phyloP scores from a whole-genome alignment of 2,329 filamentous ascomycete species.

The Corniculantispora saksenae region DNA sequence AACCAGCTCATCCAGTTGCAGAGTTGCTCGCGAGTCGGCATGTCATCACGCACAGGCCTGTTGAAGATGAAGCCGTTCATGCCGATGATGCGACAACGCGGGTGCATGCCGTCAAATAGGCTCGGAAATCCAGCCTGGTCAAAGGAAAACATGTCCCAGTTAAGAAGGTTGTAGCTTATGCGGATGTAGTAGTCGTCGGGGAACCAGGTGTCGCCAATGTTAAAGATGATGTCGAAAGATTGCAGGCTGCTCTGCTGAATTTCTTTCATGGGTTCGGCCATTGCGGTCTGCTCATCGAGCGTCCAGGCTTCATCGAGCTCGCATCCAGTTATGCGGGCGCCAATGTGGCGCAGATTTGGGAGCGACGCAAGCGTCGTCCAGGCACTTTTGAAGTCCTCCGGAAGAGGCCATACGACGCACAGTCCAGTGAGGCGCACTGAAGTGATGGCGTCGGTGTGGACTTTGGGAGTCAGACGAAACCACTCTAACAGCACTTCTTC shows the following conservation, averaged over 20 bases:
- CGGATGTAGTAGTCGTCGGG: not conserved
- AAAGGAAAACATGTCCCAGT: not conserved
- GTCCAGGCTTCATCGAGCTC: not conserved
- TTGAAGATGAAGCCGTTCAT: constrained; percentile 3
- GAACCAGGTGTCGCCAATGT: not conserved
- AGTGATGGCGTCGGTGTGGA: not conserved
- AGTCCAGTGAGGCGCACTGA: not conserved
- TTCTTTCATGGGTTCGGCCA: not conserved
- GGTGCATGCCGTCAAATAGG: not conserved
- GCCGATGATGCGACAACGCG: not conserved
- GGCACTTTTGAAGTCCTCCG: not conserved
- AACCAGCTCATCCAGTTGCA: not conserved
- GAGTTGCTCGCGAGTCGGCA: not conserved
- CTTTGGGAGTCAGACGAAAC: not conserved
- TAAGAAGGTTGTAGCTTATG: not conserved
- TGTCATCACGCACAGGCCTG: not conserved
- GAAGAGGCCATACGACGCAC: not conserved
- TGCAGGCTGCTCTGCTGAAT: not conserved
- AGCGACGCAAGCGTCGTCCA: not conserved
- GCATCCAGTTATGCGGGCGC: not conserved
- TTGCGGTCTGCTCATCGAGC: not conserved
- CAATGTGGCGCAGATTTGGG: not conserved
- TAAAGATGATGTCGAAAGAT: not conserved
- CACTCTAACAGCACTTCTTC: not conserved
- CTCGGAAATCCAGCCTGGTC: not conserved